Base-by-base conservation (phyloP, 129 eudicot species). In the Tagetes patula region DNA sequence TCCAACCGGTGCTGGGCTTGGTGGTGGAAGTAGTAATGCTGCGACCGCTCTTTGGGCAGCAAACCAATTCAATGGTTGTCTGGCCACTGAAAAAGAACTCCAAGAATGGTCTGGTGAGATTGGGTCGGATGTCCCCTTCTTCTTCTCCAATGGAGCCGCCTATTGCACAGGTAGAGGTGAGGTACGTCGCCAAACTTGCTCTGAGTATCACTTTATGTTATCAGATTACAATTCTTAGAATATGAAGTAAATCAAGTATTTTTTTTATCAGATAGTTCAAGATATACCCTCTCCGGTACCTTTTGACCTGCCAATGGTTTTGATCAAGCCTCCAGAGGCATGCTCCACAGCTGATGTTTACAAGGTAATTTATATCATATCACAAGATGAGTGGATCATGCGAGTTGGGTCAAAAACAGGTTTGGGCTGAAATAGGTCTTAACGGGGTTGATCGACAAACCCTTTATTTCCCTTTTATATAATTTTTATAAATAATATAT, bases 21-120 rank as follows among this genome's bases (percentile, higher is more conserved):
- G 99, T 6, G 97, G 99, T 34, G 97, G 99, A 59, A 95, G 99
- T 81, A 88, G 99, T 79, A 95, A 95, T 79, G 99, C 97, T 58
- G 99, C 97, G 38, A 95, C 99, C n/a, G 91, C 99, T 71, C 77
- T 95, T 43, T 95, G 99, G 99, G 99, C 99, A n/a, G 96, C 94
- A 81, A 95, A 95, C 80, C 99, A 86, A 40, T 95, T 95, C 72
- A 88, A 85, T 76, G 96, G 97, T 74, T 55, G 94, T 69, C 65
- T 95, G 78, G 99, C 96, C 38, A 77, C 89, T 40, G 99, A 90
- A 75, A 83, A 90, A 77, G 88, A 95, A 62, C 96, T 95, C 42
- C 99, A 90, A 82, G 94, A 95, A 76, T 95, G 99, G 99, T 95
- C 99, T 8, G 70, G 96, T 70, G 99, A 95, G 79, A 95, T 95